Percentiles rank a stretch among this genome's conserved stretches.
phyloP scores from a whole-genome alignment of 176 grass and related monocot species.

The Puya raimondii region DNA sequence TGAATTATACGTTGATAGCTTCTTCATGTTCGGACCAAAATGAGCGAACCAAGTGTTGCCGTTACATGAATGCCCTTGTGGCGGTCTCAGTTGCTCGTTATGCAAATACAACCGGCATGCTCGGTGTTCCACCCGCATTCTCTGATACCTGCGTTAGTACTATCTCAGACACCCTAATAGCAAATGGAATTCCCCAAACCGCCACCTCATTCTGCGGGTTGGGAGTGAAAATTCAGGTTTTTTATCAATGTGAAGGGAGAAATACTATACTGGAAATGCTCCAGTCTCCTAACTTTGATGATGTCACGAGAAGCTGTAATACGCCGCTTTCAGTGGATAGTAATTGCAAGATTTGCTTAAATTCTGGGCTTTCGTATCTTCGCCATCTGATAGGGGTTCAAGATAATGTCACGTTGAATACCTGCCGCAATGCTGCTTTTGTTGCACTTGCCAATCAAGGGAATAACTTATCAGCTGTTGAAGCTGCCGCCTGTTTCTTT shows the following conservation, averaged over 20 bases:
- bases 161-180: constrained; percentile 55
- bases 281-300: constrained; percentile 71
- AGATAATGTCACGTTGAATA: constrained; percentile 83
- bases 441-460: constrained; percentile 68
- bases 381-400: constrained; percentile 69
- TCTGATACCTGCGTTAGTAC: constrained; percentile 48
- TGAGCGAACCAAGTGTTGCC: constrained; percentile 66
- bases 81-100: constrained; percentile 72
- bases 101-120: constrained; percentile 52
- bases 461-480: constrained; percentile 47
- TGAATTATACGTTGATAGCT: constrained; percentile 51
- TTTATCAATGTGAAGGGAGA: constrained; percentile 76
- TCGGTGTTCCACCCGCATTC: constrained; percentile 56
- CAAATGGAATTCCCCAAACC: constrained; percentile 41
- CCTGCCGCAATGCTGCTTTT: constrained; percentile 86
- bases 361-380: constrained; percentile 83
- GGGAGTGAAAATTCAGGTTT: constrained; percentile 70
- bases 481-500: constrained; percentile 69
- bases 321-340: constrained; percentile 32
- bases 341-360: constrained; percentile 87
- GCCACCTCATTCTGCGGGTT: constrained; percentile 67
- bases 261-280: constrained; percentile 62
- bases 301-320: constrained; percentile 60
- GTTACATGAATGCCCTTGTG: constrained; percentile 78
- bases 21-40: constrained; percentile 66